Evolutionary conservation across 257 asterid genomes (phyloP).

Genomic region (Mitragyna speciosa): DNA sequence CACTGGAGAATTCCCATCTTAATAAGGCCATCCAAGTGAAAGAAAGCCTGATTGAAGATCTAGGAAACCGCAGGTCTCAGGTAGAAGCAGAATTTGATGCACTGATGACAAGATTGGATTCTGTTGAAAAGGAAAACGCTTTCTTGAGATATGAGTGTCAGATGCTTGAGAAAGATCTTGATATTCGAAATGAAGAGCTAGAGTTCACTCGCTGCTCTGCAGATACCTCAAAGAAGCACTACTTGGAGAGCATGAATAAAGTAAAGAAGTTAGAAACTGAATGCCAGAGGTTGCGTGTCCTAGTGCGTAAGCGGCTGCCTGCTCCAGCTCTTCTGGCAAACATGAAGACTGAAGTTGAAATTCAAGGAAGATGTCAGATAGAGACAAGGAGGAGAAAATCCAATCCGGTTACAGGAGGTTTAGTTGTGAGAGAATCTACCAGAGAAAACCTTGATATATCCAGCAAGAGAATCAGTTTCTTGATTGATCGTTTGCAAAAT

Average conservation of each 20-base stretch:
- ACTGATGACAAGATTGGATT: conserved; percentile 64
- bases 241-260: conserved; percentile 54
- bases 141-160: conserved; percentile 68
- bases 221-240: conserved; percentile 52
- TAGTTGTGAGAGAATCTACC: conserved; percentile 23
- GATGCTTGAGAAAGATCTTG: conserved; percentile 66
- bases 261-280: conserved; percentile 78
- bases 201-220: conserved; percentile 42
- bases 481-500: conserved; percentile 55
- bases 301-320: conserved; percentile 58
- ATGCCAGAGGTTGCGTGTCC: conserved; percentile 68
- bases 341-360: conserved; percentile 44
- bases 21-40: conserved; percentile 54
- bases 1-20: conserved; percentile 64
- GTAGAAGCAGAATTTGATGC: conserved; percentile 63
- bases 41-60: conserved; percentile 58
- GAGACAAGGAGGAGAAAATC: conserved; percentile 39
- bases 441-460: conserved; percentile 27
- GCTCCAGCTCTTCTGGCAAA: conserved; percentile 31
- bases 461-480: conserved; percentile 40
- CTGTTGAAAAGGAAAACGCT: conserved; percentile 75
- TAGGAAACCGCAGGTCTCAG: conserved; percentile 39
- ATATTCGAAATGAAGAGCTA: conserved; percentile 58
- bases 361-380: conserved; percentile 33
- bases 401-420: conserved; percentile 29